A percentile compares a stretch with the other conserved stretches of the same genome.
These are phyloP conservation scores for Kodamaea anthophila DNA, from an alignment of 1,139 yeast genomes.

Conservation along the genomic window DNA sequence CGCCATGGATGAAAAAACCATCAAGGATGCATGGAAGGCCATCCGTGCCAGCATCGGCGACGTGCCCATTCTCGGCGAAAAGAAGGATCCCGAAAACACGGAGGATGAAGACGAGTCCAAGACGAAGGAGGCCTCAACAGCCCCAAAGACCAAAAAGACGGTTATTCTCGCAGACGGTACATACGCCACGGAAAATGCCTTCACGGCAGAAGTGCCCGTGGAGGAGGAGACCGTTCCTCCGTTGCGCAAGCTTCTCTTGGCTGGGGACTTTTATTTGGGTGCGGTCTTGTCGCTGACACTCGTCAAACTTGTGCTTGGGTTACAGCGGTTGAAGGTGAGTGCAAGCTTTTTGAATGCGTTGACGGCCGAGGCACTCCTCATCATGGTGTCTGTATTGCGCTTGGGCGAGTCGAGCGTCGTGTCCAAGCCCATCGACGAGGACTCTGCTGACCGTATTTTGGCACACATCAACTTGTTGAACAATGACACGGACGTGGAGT, in stretches of 20 bases:
- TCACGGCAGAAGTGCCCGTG: conserved; percentile 39
- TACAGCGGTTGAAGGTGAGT: conserved; percentile 53
- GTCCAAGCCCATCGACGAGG: conserved; percentile 83
- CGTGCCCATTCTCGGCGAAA: conserved; percentile 74
- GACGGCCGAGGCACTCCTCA: conserved; percentile 90
- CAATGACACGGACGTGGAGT: conserved; percentile 48
- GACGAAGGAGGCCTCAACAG: conserved; percentile 14
- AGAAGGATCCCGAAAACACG: conserved; percentile 29
- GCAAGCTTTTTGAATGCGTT: conserved; percentile 66
- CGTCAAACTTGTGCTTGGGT: conserved; percentile 80
- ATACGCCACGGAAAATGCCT: conserved; percentile 92
- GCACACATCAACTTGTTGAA: conserved; percentile 75
- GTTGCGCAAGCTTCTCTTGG: conserved; percentile 71
- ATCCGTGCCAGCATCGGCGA: conserved; percentile 84
- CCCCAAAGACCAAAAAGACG: conserved; percentile 68
- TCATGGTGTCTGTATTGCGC: conserved; percentile 85
- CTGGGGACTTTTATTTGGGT: conserved; percentile 88
- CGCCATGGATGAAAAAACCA: conserved; percentile 62
- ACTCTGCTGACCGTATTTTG: conserved; percentile 85
- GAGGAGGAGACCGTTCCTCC: conserved; percentile 47
- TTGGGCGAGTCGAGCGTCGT: conserved; percentile 81
- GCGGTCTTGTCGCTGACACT: conserved; percentile 85
- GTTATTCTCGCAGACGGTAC: conserved; percentile 96
- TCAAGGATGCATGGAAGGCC: conserved; percentile 82
- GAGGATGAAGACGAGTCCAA: conserved; percentile 26